A percentile compares a stretch with the other conserved stretches of the same genome.
phyloP scores from a whole-genome alignment of 768 basidiomycete genomes.

The Strobilomyces dryophilus region DNA sequence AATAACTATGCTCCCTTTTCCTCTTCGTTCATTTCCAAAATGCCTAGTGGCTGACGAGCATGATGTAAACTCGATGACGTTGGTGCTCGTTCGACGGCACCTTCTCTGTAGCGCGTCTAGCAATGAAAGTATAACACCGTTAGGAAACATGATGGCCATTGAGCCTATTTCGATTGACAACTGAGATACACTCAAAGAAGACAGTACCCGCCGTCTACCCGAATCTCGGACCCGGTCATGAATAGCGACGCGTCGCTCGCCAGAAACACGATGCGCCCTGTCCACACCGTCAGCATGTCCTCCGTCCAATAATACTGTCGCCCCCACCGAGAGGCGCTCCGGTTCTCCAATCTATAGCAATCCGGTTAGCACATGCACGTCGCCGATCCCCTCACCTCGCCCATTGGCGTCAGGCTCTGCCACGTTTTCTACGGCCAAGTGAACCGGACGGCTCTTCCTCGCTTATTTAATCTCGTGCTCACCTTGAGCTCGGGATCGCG shows the following conservation, averaged over 20 bases:
- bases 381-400: slow-evolving; percentile 45
- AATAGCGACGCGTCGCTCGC: slow-evolving; percentile 87
- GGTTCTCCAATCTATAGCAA: slow-evolving; percentile 79
- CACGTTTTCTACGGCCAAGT: slow-evolving; percentile 58
- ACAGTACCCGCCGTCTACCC: slow-evolving; percentile 90
- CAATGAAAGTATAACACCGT: no score
- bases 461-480: slow-evolving; percentile 3
- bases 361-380: slow-evolving; percentile 17
- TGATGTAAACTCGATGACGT: background rate
- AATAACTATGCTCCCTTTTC: slow-evolving; percentile 1
- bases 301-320: background rate
- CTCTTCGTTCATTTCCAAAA: background rate
- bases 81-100: background rate
- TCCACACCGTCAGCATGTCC: background rate
- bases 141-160: no score
- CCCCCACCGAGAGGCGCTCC: slow-evolving; percentile 76
- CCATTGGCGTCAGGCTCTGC: slow-evolving; percentile 84
- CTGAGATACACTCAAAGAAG: slow-evolving; percentile 36
- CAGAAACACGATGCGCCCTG: slow-evolving; percentile 89
- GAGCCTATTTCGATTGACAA: no score
- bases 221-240: slow-evolving; percentile 82
- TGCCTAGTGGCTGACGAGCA: background rate
- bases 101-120: background rate
- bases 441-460: background rate
- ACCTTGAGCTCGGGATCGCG: slow-evolving; percentile 75